Evolutionary conservation across 148 eudicot species (phyloP), one percentile per base, ranked within the genome.

Genomic region (Nepenthes mirabilis): DNA sequence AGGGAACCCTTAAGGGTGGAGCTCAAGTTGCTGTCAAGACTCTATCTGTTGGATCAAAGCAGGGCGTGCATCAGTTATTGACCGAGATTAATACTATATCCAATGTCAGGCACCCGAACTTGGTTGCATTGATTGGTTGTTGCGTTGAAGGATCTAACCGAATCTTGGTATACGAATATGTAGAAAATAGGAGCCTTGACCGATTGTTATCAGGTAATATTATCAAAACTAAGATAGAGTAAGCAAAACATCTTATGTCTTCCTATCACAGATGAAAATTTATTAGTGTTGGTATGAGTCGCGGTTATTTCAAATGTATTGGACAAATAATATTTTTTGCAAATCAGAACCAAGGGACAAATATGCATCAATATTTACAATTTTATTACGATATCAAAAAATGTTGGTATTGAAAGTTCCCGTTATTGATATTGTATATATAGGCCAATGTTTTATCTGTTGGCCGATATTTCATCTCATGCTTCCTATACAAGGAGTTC

Each of bases 141-240:
- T 89, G 96, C 65, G 77, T 71, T 37, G 78, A 93, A 74, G 96
- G 86, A 66, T 32, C 75, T 65, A 75, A 80, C 61, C 83, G 88
- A 50, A 82, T 77, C 61, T 80, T 91, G 80, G 90, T 91, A 51
- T 91, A 91, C 47, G 96, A 91, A 64, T 88, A 79, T 70, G 43
- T 91, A 53, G 88, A 73, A 70, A 93, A 86, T 70, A 89, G 74
- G 69, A 93, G 99, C 76, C 83, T 93, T 52, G 99, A 93, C 64
- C 77, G 69, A 53, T 85, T 87, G 55, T 74, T 93, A 59, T 77
- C 89, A 75, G 95, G 98, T 93, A 80, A 66, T 52, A 37, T 54
- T 48, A 51, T 52, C 50, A 56, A 49, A 45, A 36, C 35, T 57
- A 35, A 11, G 11, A 50, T 53, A 7, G 4, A 23, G 23, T 23